A percentile compares a stretch with the other conserved stretches of the same genome.
These are phyloP conservation scores for Phytophthora sojae DNA, from an alignment of 352 stramenopile genomes.

Conservation along the genomic window DNA sequence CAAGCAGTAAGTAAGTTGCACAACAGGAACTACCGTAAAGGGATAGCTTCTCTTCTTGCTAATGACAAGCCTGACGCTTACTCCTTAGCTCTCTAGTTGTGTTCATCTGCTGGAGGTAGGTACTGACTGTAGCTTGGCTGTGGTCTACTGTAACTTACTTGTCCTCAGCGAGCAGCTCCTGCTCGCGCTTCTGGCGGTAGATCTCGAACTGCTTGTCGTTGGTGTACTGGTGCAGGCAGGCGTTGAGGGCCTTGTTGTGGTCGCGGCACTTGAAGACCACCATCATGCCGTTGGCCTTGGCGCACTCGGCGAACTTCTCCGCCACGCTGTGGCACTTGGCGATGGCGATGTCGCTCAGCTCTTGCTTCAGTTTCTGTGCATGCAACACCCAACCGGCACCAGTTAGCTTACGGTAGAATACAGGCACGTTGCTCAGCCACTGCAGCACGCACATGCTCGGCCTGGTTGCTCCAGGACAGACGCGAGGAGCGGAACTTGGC, in stretches of 20 bases:
- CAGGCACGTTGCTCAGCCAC: not conserved
- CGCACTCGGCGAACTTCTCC: slow-evolving; percentile 72
- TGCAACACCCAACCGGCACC: not conserved
- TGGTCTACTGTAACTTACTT: not conserved
- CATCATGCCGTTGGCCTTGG: slow-evolving; percentile 70
- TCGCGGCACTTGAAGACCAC: slow-evolving; percentile 79
- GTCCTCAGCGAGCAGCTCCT: slow-evolving; percentile 51
- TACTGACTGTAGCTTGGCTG: not conserved
- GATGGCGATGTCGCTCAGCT: slow-evolving; percentile 86
- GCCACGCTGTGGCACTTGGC: slow-evolving; percentile 71
- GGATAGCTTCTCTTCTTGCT: slow-evolving; percentile 2
- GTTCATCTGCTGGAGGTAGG: not conserved
- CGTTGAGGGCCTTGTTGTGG: slow-evolving; percentile 82
- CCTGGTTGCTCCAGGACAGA: slow-evolving; percentile 87
- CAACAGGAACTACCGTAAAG: not conserved
- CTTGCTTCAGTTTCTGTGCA: slow-evolving; percentile 77
- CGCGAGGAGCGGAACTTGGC: slow-evolving; percentile 76
- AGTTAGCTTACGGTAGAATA: not conserved
- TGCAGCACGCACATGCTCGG: slow-evolving; percentile 65
- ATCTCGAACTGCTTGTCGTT: slow-evolving; percentile 76
- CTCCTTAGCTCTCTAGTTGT: not conserved
- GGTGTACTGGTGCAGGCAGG: slow-evolving; percentile 83
- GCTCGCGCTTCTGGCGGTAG: slow-evolving; percentile 70
- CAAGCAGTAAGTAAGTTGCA: slow-evolving; percentile 37
- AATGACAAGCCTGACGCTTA: not conserved